Conservation (phyloP, 164 flowering plant species). For the Berberis vulgaris region DNA sequence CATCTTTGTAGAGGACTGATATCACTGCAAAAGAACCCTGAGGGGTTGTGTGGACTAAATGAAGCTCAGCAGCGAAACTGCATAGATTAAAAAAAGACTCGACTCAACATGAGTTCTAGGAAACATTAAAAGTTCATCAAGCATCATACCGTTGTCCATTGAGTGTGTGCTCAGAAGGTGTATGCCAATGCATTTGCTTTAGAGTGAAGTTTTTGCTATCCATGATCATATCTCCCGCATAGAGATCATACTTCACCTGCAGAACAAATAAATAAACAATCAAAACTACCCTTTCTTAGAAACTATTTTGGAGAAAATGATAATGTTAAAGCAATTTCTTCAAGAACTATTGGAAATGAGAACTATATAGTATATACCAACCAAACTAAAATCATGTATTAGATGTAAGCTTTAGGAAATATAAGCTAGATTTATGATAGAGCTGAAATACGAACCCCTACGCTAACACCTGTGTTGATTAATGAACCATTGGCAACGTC, state of each 20-base stretch:
- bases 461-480: slow-evolving; percentile 28
- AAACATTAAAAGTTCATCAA: too few species aligned
- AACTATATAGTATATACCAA: too few species aligned
- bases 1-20: slow-evolving; percentile 1
- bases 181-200: slow-evolving; percentile 58
- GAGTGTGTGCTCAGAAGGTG: slow-evolving; percentile 60
- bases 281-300: too few species aligned
- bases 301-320: too few species aligned
- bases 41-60: not conserved
- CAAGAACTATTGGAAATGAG: too few species aligned
- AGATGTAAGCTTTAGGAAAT: not conserved
- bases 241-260: slow-evolving; percentile 28
- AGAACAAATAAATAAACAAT: not conserved
- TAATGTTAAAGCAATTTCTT: too few species aligned
- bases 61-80: slow-evolving; percentile 3
- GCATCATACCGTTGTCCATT: slow-evolving; percentile 34
- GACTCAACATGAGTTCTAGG: not conserved
- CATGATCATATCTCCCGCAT: slow-evolving; percentile 23
- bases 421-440: not conserved
- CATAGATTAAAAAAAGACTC: not conserved
- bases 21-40: not conserved
- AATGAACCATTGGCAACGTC: slow-evolving; percentile 38
- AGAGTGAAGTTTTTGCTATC: slow-evolving; percentile 36
- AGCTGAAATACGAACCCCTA: slow-evolving; percentile 34
- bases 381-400: too few species aligned